Conservation (phyloP, 192 early-diverging fungal species). For the Umbelopsis isabellina region DNA sequence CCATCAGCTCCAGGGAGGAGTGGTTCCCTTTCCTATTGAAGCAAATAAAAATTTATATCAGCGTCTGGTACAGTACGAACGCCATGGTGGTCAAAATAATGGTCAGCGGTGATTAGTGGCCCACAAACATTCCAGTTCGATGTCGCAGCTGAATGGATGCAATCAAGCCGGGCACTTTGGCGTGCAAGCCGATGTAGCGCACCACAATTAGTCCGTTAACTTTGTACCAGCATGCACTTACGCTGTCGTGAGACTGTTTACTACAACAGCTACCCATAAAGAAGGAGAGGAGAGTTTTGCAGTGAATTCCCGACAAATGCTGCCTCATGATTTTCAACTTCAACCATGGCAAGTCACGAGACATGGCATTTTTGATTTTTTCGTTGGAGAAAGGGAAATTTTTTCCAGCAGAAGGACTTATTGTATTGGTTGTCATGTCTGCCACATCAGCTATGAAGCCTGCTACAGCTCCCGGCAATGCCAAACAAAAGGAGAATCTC, state of each 20-base stretch:
- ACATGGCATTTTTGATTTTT: not conserved
- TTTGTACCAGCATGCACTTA: not conserved
- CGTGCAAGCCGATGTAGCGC: too few species aligned
- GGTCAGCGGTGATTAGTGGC: too few species aligned
- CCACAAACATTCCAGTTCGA: too few species aligned
- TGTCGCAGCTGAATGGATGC: too few species aligned
- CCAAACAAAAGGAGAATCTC: constrained; percentile 38
- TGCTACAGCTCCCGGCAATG: not conserved
- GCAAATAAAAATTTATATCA: not conserved
- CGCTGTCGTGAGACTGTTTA: constrained; percentile 12
- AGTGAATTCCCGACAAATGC: not conserved
- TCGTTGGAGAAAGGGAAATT: constrained; percentile 1
- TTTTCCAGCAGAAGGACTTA: not conserved
- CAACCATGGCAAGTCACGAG: constrained; percentile 7
- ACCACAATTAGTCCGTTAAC: too few species aligned
- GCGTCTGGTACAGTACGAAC: not conserved
- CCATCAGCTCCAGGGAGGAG: not conserved
- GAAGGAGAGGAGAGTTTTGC: constrained; percentile 1
- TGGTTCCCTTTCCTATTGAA: not conserved
- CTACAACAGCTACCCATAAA: constrained; percentile 22
- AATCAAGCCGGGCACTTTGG: too few species aligned
- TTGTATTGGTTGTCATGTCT: not conserved
- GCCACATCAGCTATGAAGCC: not conserved
- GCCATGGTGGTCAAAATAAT: not conserved
- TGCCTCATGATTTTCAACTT: not conserved